These are phyloP conservation scores for Eucommia ulmoides DNA, from an alignment of 257 asterid species.

Conservation along the genomic window DNA sequence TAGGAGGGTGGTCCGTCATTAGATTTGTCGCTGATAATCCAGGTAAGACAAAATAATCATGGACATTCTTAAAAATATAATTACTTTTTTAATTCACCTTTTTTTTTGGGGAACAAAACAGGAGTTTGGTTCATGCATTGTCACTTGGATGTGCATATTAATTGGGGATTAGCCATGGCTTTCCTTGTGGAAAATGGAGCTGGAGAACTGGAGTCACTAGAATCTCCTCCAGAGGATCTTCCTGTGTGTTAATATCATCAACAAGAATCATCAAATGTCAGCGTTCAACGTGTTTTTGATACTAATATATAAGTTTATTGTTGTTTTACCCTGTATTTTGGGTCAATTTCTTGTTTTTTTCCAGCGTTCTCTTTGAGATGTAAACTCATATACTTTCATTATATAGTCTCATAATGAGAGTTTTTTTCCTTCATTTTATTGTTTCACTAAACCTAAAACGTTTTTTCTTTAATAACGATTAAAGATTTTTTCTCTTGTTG, in stretches of 20 bases:
- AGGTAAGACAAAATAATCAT: background rate
- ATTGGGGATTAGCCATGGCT: conserved; percentile 15
- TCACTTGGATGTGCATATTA: conserved; percentile 16
- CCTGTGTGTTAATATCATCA: conserved; percentile 7
- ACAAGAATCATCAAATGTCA: too few species aligned
- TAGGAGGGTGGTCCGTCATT: background rate
- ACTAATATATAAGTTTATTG: too few species aligned
- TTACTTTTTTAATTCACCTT: background rate
- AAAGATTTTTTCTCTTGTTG: too few species aligned
- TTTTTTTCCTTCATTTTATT: too few species aligned
- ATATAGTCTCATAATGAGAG: too few species aligned
- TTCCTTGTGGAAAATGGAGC: conserved; percentile 14
- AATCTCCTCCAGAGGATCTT: conserved; percentile 9
- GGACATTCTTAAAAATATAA: background rate
- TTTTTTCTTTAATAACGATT: too few species aligned
- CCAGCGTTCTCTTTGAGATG: too few species aligned
- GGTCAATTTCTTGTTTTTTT: too few species aligned
- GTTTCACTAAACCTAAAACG: too few species aligned
- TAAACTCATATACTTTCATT: too few species aligned
- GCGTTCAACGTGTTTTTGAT: too few species aligned
- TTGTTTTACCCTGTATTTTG: too few species aligned
- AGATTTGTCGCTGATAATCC: conserved; percentile 4
- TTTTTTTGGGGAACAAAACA: conserved; percentile 4
- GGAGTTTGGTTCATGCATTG: conserved; percentile 17
- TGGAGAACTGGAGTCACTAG: conserved; percentile 6